Evolutionary conservation across 352 stramenopile genomes (phyloP).

Genomic region (Pythium grandisporangium): DNA sequence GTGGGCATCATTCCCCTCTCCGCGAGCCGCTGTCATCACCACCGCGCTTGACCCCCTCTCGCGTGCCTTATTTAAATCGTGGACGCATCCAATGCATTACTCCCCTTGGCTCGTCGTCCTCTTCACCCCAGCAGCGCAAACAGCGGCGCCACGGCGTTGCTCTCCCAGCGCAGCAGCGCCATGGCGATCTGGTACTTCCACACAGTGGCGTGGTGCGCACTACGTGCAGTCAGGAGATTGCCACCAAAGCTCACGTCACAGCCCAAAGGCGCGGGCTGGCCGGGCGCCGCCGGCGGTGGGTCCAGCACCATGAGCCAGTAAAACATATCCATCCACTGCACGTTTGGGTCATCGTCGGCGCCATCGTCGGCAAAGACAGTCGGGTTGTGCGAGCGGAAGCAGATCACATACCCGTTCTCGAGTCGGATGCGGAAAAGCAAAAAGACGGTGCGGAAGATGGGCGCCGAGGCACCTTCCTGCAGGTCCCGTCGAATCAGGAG

Average conservation of each 20-base stretch:
- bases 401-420: slow-evolving; percentile 55
- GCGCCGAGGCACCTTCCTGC: slow-evolving; percentile 41
- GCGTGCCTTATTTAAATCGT: no score
- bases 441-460: slow-evolving; percentile 72
- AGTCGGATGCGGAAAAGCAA: slow-evolving; percentile 57
- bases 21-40: no score
- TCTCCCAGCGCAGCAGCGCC: slow-evolving; percentile 67
- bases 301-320: slow-evolving; percentile 72
- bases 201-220: slow-evolving; percentile 44
- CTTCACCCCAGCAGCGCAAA: slow-evolving; percentile 52
- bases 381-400: slow-evolving; percentile 62
- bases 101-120: no score
- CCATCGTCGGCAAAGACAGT: slow-evolving; percentile 33
- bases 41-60: no score
- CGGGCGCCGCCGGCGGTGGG: slow-evolving; percentile 8
- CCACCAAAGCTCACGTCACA: slow-evolving; percentile 67
- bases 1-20: no score
- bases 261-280: slow-evolving; percentile 1
- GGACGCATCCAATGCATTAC: no score
- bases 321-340: slow-evolving; percentile 77
- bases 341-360: slow-evolving; percentile 49
- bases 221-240: slow-evolving; percentile 53
- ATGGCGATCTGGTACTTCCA: slow-evolving; percentile 84
- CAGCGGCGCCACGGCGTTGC: slow-evolving; percentile 62
- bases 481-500: slow-evolving; percentile 65